Evolutionary conservation across 495 filamentous ascomycete species (phyloP).

Genomic region (Entonaema liquescens): DNA sequence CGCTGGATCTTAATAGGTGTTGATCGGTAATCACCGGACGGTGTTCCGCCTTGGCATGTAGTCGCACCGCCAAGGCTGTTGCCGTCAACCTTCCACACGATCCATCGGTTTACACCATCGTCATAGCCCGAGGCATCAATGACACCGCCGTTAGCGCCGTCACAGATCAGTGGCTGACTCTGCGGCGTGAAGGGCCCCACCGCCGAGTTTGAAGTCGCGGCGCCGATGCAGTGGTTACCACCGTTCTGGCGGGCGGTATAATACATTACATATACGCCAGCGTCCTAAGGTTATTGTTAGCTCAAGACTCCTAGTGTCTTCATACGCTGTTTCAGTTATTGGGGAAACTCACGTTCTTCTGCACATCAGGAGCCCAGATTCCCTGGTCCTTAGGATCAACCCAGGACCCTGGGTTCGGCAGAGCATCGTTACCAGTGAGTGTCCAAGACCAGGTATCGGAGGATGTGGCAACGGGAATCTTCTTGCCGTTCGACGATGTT

Average conservation of each 20-base stretch:
- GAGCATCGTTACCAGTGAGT: conserved; percentile 37
- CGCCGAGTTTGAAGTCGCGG: conserved; percentile 53
- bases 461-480: conserved; percentile 44
- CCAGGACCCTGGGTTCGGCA: conserved; percentile 44
- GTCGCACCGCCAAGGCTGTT: conserved; percentile 55
- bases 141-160: conserved; percentile 57
- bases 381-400: conserved; percentile 36
- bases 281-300: conserved; percentile 26
- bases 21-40: conserved; percentile 39
- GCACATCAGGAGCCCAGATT: conserved; percentile 46
- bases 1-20: conserved; percentile 68
- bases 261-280: conserved; percentile 66
- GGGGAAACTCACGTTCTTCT: conserved; percentile 42
- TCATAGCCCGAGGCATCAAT: conserved; percentile 65
- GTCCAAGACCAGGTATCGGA: conserved; percentile 42
- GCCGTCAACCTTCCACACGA: conserved; percentile 68
- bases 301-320: background rate
- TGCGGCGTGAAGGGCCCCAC: conserved; percentile 59
- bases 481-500: conserved; percentile 42
- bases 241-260: conserved; percentile 58
- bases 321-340: background rate
- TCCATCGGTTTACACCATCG: conserved; percentile 64
- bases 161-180: conserved; percentile 56
- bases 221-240: conserved; percentile 62
- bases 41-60: conserved; percentile 41